Evolutionary conservation across 306 rosid genomes (phyloP), one percentile per base, ranked within the genome.

Genomic region (Acacia confusa): DNA sequence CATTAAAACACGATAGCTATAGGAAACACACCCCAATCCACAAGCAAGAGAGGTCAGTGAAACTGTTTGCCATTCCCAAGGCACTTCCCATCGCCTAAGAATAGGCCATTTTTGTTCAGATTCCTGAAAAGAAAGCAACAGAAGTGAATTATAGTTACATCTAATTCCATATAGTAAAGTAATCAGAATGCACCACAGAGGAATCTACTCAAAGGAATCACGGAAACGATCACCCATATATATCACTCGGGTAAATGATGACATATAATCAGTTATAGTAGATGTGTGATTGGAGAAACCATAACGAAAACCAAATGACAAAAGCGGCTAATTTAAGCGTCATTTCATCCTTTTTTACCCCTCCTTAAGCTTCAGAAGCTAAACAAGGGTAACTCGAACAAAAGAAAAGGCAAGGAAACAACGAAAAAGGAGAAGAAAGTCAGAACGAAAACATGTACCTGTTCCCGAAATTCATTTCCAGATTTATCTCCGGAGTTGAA

Each of bases 31-130:
- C 99, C 99, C 94, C 32, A 96, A 84, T 70, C 99, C 99, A 87
- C 97, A 92, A 81, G 97, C 98, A 60, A 96, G 83, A 52, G 97
- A 92, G 36, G 97, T 91, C 72, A 96, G 79, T 27, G 99, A 88
- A 84, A 86, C 92, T 11, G 94, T 91, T 89, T 91, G 98, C 99
- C 99, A 96, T 78, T 85, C 92, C 99, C 99, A 96, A 66, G 99
- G 99, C 65, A 93, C 98, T 47, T 92, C 94, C 98, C 99, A 96
- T 70, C 93, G 91, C 88, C 86, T 88, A 84, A 92, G 88, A 89
- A 95, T 82, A 58, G 87, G 92, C 96, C 89, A 92, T 4, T 80
- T 85, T 75, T 7, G 81, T 73, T 84, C 89, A 75, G 74, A 74
- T 79, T 86, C 96, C 98, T 95, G 92, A 70, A 83, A 82, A 75